These are phyloP conservation scores for Marchantia polymorpha DNA, from an alignment of 225 moss, liverwort and hornwort genomes.

Conservation along the genomic window DNA sequence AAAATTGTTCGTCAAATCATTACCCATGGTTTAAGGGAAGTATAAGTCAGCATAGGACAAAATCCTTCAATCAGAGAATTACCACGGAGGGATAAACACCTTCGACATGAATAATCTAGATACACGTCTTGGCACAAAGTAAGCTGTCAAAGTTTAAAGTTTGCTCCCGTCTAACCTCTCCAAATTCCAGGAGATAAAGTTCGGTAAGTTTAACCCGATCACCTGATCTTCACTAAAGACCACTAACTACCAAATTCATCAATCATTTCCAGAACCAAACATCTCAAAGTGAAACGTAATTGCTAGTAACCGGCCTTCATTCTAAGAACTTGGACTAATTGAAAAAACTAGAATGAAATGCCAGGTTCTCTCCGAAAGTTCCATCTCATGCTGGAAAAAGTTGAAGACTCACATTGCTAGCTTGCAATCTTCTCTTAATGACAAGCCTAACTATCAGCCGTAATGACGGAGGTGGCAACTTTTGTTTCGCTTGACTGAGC, in stretches of 20 bases:
- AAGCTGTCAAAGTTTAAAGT: neutral
- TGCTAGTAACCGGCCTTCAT: too few relatives aligned
- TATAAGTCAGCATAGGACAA: too few relatives aligned
- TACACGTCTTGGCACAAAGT: neutral
- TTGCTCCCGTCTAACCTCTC: neutral
- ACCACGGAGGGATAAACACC: neutral
- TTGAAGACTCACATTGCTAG: slow-evolving; percentile 59
- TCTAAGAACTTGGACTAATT: too few relatives aligned
- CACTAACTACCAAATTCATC: neutral
- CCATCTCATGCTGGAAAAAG: neutral
- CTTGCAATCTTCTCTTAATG: slow-evolving; percentile 65
- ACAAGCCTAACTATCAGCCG: slow-evolving; percentile 72
- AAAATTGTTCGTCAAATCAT: too few relatives aligned
- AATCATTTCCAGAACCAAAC: neutral
- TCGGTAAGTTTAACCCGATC: neutral
- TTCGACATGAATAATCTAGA: neutral
- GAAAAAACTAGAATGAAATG: neutral
- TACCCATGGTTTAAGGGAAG: too few relatives aligned
- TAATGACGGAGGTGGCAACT: slow-evolving; percentile 64
- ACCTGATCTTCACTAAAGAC: neutral
- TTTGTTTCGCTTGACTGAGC: slow-evolving; percentile 61
- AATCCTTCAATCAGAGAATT: neutral
- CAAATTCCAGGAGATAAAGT: neutral
- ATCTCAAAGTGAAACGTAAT: neutral
- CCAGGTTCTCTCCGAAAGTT: neutral